A percentile compares a stretch with the other conserved stretches of the same genome.
Evolutionary conservation across 2,329 filamentous ascomycete species (phyloP).

Genomic region (Diaporthe vexans): DNA sequence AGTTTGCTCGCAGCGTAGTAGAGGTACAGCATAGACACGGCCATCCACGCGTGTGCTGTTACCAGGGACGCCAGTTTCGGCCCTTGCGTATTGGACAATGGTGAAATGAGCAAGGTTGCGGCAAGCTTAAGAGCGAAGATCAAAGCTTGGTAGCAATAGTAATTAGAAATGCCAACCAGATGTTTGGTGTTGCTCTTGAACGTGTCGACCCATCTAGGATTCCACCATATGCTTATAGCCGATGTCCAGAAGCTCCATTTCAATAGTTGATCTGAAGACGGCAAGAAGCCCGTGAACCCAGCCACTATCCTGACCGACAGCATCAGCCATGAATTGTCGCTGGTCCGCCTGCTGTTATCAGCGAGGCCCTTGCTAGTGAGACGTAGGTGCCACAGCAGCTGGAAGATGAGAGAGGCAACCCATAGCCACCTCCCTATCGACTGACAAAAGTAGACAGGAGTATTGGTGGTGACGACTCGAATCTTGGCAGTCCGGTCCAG

Average conservation of each 20-base stretch:
- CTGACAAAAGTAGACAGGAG: conserved; percentile 60
- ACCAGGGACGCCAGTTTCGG: conserved; percentile 58
- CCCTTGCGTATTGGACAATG: conserved; percentile 55
- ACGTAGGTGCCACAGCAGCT: conserved; percentile 65
- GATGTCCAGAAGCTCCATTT: conserved; percentile 64
- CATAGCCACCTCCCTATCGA: conserved; percentile 61
- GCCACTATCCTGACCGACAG: conserved; percentile 21
- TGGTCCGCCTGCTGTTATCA: conserved; percentile 24
- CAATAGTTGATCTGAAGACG: conserved; percentile 57
- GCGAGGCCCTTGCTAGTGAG: conserved; percentile 49
- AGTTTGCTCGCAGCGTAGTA: conserved; percentile 59
- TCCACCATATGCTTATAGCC: conserved; percentile 75
- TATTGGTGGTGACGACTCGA: conserved; percentile 55
- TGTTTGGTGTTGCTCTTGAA: conserved; percentile 72
- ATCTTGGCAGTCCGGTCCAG: conserved; percentile 74
- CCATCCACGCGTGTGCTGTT: conserved; percentile 68
- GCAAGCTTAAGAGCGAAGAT: conserved; percentile 67
- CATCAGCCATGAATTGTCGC: conserved; percentile 44
- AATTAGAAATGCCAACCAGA: conserved; percentile 71
- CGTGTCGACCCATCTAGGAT: conserved; percentile 73
- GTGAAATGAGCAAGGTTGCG: conserved; percentile 59
- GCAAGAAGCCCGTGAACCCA: conserved; percentile 56
- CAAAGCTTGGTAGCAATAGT: conserved; percentile 76
- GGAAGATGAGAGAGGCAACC: conserved; percentile 61
- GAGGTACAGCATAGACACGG: conserved; percentile 64